Conservation (phyloP, 768 basidiomycete genomes). For the Psilocybe sp. region DNA sequence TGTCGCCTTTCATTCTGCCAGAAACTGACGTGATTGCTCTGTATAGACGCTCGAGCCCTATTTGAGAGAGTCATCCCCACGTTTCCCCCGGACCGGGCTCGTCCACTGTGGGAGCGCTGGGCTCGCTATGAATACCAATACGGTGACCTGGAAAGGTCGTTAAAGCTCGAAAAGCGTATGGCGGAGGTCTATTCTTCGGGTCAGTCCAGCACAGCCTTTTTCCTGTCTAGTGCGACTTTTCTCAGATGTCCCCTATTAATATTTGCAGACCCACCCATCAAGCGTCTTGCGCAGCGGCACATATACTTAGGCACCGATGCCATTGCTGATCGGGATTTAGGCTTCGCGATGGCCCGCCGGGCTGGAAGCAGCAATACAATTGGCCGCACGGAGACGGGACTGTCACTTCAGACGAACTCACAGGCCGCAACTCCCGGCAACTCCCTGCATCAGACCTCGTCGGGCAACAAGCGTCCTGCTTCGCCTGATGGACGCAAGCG, state of each 20-base stretch:
- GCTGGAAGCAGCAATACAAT: conserved; percentile 20
- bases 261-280: conserved; percentile 77
- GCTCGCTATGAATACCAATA: conserved; percentile 93
- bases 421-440: conserved; percentile 11
- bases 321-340: conserved; percentile 86
- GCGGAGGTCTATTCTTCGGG: conserved; percentile 85
- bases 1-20: not conserved
- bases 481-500: conserved; percentile 35
- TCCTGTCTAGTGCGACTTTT: not conserved
- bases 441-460: conserved; percentile 1
- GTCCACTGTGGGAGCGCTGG: conserved; percentile 95
- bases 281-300: conserved; percentile 86
- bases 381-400: conserved; percentile 32
- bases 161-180: conserved; percentile 88
- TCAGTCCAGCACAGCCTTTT: conserved; percentile 30
- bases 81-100: conserved; percentile 75
- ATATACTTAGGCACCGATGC: conserved; percentile 82
- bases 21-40: conserved; percentile 6
- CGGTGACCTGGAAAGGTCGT: conserved; percentile 84
- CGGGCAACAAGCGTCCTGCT: conserved; percentile 29
- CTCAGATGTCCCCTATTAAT: not conserved
- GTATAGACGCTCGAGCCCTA: conserved; percentile 86
- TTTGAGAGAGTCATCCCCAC: conserved; percentile 86
- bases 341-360: conserved; percentile 59
- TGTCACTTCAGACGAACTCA: conserved; percentile 22